A percentile compares a stretch with the other conserved stretches of the same genome.
phyloP scores from a whole-genome alignment of 2,329 filamentous ascomycete genomes.

The Aureobasidium melanogenum region DNA sequence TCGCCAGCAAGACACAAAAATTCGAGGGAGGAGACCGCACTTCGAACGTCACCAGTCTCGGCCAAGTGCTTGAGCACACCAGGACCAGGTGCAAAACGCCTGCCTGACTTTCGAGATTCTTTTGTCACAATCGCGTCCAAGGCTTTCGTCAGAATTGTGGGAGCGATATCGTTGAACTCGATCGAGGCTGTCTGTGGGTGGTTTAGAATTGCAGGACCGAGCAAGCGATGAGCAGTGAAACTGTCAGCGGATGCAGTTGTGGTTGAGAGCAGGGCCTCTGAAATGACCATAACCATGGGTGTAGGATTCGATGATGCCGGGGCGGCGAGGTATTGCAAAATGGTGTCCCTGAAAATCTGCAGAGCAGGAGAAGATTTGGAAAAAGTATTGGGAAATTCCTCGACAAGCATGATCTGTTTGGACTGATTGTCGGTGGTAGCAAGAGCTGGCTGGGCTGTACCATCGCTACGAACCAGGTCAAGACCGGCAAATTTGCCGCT shows the following conservation, averaged over 20 bases:
- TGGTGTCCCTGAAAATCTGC: slow-evolving; percentile 56
- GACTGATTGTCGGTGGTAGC: not conserved
- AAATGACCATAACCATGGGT: slow-evolving; percentile 73
- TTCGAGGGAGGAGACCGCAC: slow-evolving; percentile 82
- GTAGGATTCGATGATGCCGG: slow-evolving; percentile 10
- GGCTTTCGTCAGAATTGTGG: slow-evolving; percentile 76
- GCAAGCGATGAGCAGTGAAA: slow-evolving; percentile 81
- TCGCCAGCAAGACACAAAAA: slow-evolving; percentile 84
- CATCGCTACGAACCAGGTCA: slow-evolving; percentile 31
- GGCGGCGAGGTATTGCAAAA: slow-evolving; percentile 65
- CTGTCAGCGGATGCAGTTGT: slow-evolving; percentile 79
- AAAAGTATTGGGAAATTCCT: slow-evolving; percentile 44
- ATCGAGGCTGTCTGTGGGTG: slow-evolving; percentile 73
- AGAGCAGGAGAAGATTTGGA: slow-evolving; percentile 34
- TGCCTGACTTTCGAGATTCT: slow-evolving; percentile 69
- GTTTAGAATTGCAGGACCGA: slow-evolving; percentile 76
- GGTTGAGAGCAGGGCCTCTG: slow-evolving; percentile 80
- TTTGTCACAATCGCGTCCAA: slow-evolving; percentile 75
- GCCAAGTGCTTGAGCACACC: slow-evolving; percentile 69
- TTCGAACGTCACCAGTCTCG: slow-evolving; percentile 85
- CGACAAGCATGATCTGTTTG: slow-evolving; percentile 37
- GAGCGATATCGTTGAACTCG: slow-evolving; percentile 88
- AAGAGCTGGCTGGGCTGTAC: not conserved
- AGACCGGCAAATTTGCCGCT: slow-evolving; percentile 73
- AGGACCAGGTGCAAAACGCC: slow-evolving; percentile 67